Conservation (phyloP, 2,329 filamentous ascomycete genomes). For the Trichophyton schoenleinii region DNA sequence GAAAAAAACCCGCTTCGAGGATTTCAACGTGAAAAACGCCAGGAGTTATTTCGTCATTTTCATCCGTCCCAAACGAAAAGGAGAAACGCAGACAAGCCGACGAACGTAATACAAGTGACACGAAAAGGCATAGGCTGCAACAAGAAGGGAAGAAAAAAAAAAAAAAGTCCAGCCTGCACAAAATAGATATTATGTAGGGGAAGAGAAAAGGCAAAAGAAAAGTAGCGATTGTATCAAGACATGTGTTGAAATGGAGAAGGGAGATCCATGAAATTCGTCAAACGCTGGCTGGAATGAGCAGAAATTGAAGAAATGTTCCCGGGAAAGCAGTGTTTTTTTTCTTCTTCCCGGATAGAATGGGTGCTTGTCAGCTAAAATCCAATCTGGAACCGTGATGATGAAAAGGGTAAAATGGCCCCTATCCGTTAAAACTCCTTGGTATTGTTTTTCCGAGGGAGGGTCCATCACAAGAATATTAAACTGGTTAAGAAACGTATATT, state of each 20-base stretch:
- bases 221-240: slow-evolving; percentile 3
- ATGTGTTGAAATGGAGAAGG: not conserved
- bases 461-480: not conserved
- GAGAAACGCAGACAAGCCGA: not conserved
- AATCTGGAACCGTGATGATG: not conserved
- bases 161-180: not conserved
- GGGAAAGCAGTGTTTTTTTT: no score
- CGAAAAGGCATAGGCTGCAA: not conserved
- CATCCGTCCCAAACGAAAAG: not conserved
- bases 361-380: not conserved
- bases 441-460: not conserved
- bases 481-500: not conserved
- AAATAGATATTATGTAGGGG: not conserved
- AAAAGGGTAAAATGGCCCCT: not conserved
- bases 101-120: not conserved
- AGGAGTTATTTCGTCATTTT: slow-evolving; percentile 1
- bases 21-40: not conserved
- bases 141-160: no score
- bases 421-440: not conserved
- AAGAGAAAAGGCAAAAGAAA: not conserved
- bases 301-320: not conserved
- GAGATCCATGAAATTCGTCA: not conserved
- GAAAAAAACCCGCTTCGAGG: not conserved
- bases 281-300: not conserved
- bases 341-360: not conserved